Conservation (phyloP, 371 early-diverging fungal species). For the Mortierella sp. region DNA sequence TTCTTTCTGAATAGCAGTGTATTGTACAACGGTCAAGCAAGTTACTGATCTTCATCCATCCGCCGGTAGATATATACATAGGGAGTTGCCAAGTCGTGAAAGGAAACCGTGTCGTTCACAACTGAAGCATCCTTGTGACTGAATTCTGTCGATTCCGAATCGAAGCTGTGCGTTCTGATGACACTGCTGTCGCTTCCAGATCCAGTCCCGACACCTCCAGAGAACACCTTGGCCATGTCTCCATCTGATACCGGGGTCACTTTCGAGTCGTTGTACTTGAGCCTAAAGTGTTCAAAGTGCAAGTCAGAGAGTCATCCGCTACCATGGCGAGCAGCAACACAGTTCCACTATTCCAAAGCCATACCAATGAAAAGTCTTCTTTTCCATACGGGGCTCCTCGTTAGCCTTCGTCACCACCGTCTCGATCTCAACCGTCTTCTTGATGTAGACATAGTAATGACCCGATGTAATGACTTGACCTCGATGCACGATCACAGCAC, state of each 20-base stretch:
- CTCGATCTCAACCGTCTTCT: constrained; percentile 32
- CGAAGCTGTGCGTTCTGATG: background rate
- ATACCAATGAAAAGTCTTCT: constrained; percentile 36
- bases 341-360: background rate
- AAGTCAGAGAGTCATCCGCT: too few relatives aligned
- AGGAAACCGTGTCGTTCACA: too few relatives aligned
- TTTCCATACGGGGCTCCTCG: constrained; percentile 17
- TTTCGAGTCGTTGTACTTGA: constrained; percentile 41
- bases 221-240: constrained; percentile 35
- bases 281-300: too few relatives aligned
- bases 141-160: too few relatives aligned
- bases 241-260: constrained; percentile 34
- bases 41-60: background rate
- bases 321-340: background rate
- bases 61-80: constrained; percentile 23
- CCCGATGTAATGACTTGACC: constrained; percentile 35
- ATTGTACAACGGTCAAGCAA: too few relatives aligned
- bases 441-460: constrained; percentile 44
- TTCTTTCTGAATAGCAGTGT: too few relatives aligned
- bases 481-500: constrained; percentile 43
- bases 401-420: constrained; percentile 20
- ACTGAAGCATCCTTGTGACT: too few relatives aligned
- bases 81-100: too few relatives aligned
- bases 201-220: constrained; percentile 17
- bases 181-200: background rate